Base-by-base conservation (phyloP, 2,329 filamentous ascomycete genomes). In the Aspergillus proliferans region DNA sequence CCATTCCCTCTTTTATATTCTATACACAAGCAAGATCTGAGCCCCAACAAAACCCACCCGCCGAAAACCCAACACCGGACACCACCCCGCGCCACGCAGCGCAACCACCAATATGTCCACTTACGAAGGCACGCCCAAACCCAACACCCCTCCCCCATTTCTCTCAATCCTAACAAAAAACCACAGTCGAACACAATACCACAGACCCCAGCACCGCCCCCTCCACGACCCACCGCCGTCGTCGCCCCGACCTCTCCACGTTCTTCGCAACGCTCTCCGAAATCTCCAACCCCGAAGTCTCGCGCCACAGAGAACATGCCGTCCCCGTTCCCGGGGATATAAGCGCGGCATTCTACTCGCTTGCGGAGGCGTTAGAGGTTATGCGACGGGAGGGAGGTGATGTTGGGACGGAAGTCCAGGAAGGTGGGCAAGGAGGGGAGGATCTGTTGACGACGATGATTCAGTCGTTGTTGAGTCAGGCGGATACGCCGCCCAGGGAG, bases 231-330 rank as follows among this genome's bases (percentile, higher is more conserved):
- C 68, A 68, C 15, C 66, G 67, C 30, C 68, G 70, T 47, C 80
- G 80, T 54, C 78, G 81, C 46, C 82, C 82, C 24, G 82, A 85
- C 63, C 76, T 85, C 38, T 81, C 78, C 38, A 82, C 81, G 58
- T 85, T 85, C 73, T 84, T 84, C 70, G 75, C 76, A 49, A 78
- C 79, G 41, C 78, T 85, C 45, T 69, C 70, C 51, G 78, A 83
- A 58, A 76, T 82, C 49, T 19, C 15, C 19, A 81, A 77, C 7
- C 77, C 71, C 22, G 67, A 72, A 6, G 66, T 70, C 48, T 59
- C 68, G 42, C 78, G 76, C 44, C 73, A 75, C 47, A 79, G 83
- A 58, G 70, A 72, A n/a, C 69, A 84, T 64, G 78, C 82, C 1
- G 64, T 81, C 0, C 82, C 82, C 1, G 74, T 82, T 4, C 82